Evolutionary conservation across 2,329 filamentous ascomycete genomes (phyloP), one percentile per base, ranked within the genome.

Genomic region (Colletotrichum agaves): DNA sequence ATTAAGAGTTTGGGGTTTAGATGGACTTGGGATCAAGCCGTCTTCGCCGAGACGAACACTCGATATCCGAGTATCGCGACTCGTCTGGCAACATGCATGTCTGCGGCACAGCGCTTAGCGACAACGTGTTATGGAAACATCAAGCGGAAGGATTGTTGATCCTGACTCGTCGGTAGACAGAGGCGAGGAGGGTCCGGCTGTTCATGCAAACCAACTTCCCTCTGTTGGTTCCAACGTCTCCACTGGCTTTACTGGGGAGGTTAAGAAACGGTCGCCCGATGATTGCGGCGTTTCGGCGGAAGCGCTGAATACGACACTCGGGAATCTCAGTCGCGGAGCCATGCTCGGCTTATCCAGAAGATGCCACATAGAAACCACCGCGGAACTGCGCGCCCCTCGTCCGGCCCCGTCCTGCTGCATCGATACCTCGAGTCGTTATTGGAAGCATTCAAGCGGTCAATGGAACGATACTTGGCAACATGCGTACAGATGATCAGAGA

Each of bases 141-240:
- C 33, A 47, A 13, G 61, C 65, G 21, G 19, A 19, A 11, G 69
- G 56, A 19, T 70, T 46, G 43, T 52, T 70, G 27, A 65, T 70
- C 31, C 47, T 15, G 69, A 70, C 52, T 70, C 69, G 13, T 31
- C 65, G 69, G 27, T 69, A 65, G 65, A 46, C 21, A 13, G 62
- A 61, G 19, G 65, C 43, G n/a, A n/a, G n/a, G 19, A 69, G 56
- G n/a, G 35, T 10, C 17, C 46, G 53, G 15, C 12, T 71, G 13
- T 12, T 15, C 1, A 50, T 61, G 50, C 66, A 71, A 55, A 71
- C 66, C 13, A 53, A 69, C 17, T 43, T 39, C 17, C 62, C 52
- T 17, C 41, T 49, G 53, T 41, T 41, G 53, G 43, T 53, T 10
- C 46, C 46, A 58, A 5, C 21, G 56, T 6, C 37, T n/a, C 12